Base-by-base conservation (phyloP, 768 basidiomycete genomes). In the Botryobasidium botryosum region DNA sequence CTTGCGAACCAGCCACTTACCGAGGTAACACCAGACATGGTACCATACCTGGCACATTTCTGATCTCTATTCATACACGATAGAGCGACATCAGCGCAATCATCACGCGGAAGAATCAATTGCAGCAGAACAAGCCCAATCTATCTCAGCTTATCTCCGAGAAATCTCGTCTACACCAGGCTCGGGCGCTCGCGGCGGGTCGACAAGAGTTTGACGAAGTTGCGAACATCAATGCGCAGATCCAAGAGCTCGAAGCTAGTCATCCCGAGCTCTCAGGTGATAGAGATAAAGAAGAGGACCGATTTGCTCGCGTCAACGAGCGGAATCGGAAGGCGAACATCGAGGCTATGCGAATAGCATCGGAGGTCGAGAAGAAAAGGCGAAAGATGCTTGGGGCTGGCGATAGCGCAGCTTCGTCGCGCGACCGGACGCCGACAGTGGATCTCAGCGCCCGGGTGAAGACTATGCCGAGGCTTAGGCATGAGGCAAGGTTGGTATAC, bases 41-140 rank as follows among this genome's bases (percentile, higher is more conserved):
- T 23, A 31, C 23, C 36, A 17, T 37, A 54, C 39, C 26, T n/a
- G n/a, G n/a, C n/a, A n/a, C n/a, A n/a, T n/a, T n/a, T n/a, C n/a
- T n/a, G n/a, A n/a, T n/a, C n/a, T n/a, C n/a, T n/a, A n/a, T n/a
- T n/a, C 8, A n/a, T 35, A 35, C 49, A 52, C 20, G 46, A 21
- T 59, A 91, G 87, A 77, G 70, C 50, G 91, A 96, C 53, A 71
- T 96, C 50, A 65, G 64, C n/a, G 68, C 69, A n/a, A 85, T 80
- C 72, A 66, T 82, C 45, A 74, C 70, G 7, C 77, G 75, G 51
- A 86, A 79, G 61, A 70, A 64, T 32, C 51, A 56, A 23, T 44
- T 61, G 12, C 47, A 31, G 44, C 59, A 48, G 40, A 60, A 53
- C 40, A 63, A 58, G 37, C 66, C 51, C 47, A 63, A 54, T 43